A percentile compares a stretch with the other conserved stretches of the same genome.
Conservation (phyloP, 306 rosid genomes). For the Lupinus albus region DNA sequence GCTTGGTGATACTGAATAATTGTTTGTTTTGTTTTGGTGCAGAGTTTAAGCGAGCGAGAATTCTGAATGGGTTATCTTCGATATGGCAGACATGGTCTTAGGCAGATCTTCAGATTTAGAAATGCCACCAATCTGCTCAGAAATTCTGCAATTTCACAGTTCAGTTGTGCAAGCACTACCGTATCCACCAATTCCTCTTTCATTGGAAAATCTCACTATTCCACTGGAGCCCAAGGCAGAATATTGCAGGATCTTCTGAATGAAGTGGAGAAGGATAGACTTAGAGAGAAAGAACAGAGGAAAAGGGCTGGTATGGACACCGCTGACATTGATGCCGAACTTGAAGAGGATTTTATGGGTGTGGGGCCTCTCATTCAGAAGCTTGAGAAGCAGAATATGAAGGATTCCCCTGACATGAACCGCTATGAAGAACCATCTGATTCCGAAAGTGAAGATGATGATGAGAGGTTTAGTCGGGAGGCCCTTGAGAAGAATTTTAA, state of each 20-base stretch:
- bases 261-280: slow-evolving; percentile 69
- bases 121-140: slow-evolving; percentile 39
- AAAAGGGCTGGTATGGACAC: slow-evolving; percentile 62
- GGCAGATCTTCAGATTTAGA: slow-evolving; percentile 36
- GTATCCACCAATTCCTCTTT: slow-evolving; percentile 18
- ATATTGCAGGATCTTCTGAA: slow-evolving; percentile 57
- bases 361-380: slow-evolving; percentile 67
- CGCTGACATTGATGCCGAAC: slow-evolving; percentile 63
- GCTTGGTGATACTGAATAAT: not conserved
- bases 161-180: not conserved
- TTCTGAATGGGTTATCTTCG: slow-evolving; percentile 43
- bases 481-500: slow-evolving; percentile 45
- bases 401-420: slow-evolving; percentile 43
- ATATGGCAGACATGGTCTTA: slow-evolving; percentile 29
- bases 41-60: not conserved
- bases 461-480: slow-evolving; percentile 52
- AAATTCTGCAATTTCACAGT: slow-evolving; percentile 39
- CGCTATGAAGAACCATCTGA: slow-evolving; percentile 74
- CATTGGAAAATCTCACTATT: slow-evolving; percentile 43
- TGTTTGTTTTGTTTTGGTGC: not conserved
- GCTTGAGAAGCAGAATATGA: slow-evolving; percentile 57
- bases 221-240: slow-evolving; percentile 42
- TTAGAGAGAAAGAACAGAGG: slow-evolving; percentile 61
- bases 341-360: slow-evolving; percentile 66
- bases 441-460: slow-evolving; percentile 80